Evolutionary conservation across 140 eudicot species (phyloP).

Genomic region (Anethum foeniculum): DNA sequence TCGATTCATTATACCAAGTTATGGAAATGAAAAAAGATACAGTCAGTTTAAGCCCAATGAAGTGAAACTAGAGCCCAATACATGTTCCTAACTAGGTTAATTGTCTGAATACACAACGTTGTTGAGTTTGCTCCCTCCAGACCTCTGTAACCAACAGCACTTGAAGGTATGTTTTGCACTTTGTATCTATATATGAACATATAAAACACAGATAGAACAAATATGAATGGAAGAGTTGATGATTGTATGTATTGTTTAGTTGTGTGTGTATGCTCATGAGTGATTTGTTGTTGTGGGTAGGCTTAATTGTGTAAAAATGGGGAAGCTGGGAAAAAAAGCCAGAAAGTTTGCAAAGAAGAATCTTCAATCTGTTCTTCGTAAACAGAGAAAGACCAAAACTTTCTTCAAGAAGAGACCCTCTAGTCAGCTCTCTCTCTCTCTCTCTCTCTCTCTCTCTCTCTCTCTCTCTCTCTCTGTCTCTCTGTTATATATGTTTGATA

Average conservation of each 20-base stretch:
- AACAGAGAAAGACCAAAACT: slow-evolving; percentile 55
- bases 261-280: neutral
- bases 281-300: neutral
- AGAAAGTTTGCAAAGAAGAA: slow-evolving; percentile 93
- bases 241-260: neutral
- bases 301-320: slow-evolving; percentile 35
- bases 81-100: neutral
- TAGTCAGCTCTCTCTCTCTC: slow-evolving; percentile 23
- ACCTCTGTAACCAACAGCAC: neutral
- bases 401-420: slow-evolving; percentile 44
- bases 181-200: neutral
- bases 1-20: too few species aligned
- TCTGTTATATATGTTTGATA: too few species aligned
- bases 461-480: too few species aligned
- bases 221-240: neutral
- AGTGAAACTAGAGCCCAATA: neutral
- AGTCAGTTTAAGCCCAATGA: neutral
- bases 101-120: neutral
- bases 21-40: too few species aligned
- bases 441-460: neutral
- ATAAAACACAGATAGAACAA: neutral
- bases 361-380: slow-evolving; percentile 58
- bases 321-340: slow-evolving; percentile 96
- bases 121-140: neutral
- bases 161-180: neutral